These are phyloP conservation scores for Eimeria falciformis DNA, from an alignment of 169 alveolate species.

Conservation along the genomic window DNA sequence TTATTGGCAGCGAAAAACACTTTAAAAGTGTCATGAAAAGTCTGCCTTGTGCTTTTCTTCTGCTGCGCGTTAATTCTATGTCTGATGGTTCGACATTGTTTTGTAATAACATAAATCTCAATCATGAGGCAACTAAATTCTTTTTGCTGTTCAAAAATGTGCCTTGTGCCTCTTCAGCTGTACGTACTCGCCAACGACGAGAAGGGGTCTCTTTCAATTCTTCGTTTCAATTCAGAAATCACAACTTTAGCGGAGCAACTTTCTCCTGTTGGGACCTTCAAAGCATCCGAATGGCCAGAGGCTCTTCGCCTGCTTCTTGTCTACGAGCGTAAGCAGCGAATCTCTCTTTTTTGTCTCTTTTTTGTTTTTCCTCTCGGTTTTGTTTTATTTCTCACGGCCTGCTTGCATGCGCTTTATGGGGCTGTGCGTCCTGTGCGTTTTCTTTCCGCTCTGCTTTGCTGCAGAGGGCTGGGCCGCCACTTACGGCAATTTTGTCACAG, in stretches of 20 bases:
- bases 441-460: background rate
- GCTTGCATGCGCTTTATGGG: background rate
- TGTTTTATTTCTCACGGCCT: background rate
- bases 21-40: too few species aligned
- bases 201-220: background rate
- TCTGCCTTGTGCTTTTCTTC: too few species aligned
- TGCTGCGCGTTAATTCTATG: too few species aligned
- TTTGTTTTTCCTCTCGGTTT: background rate
- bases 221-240: conserved; percentile 4
- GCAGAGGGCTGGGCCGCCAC: conserved; percentile 65
- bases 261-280: background rate
- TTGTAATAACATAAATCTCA: too few species aligned
- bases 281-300: conserved; percentile 22
- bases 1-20: too few species aligned
- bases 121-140: background rate
- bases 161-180: background rate
- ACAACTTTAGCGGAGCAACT: background rate
- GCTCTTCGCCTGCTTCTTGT: conserved; percentile 42
- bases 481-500: conserved; percentile 30
- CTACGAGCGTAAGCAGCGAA: conserved; percentile 5
- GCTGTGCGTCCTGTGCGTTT: background rate
- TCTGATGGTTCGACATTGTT: too few species aligned
- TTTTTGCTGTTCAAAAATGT: background rate
- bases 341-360: background rate
- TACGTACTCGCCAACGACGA: conserved; percentile 51